phyloP scores from a whole-genome alignment of 495 filamentous ascomycete species.

The Lineolata rhizophorae region DNA sequence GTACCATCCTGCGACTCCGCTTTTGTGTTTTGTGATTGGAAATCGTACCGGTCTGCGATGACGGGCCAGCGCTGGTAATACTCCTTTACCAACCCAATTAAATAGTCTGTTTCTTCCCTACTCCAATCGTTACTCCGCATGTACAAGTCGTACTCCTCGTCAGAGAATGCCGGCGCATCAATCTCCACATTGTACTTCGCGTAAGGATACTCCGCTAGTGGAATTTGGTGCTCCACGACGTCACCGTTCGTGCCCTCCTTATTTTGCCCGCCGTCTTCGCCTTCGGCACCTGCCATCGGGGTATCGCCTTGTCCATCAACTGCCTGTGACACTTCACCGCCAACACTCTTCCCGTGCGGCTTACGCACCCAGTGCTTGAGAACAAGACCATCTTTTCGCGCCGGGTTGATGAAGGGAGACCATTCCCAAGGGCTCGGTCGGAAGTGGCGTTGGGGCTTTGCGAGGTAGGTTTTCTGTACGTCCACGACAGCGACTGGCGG shows the following conservation, averaged over 20 bases:
- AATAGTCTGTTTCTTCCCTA: slow-evolving; percentile 79
- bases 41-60: slow-evolving; percentile 88
- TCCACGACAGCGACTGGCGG: slow-evolving; percentile 46
- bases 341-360: too few species aligned
- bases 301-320: slow-evolving; percentile 16
- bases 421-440: slow-evolving; percentile 1
- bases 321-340: too few species aligned
- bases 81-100: slow-evolving; percentile 48
- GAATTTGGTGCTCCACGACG: slow-evolving; percentile 10
- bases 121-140: slow-evolving; percentile 61
- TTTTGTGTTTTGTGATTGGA: slow-evolving; percentile 17
- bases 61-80: slow-evolving; percentile 76
- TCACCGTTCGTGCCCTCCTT: slow-evolving; percentile 24
- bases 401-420: slow-evolving; percentile 33
- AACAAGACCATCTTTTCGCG: slow-evolving; percentile 33
- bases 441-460: slow-evolving; percentile 29
- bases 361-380: slow-evolving; percentile 58
- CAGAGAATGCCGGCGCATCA: slow-evolving; percentile 52
- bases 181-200: slow-evolving; percentile 69
- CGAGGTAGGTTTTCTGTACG: slow-evolving; percentile 35
- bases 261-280: slow-evolving; percentile 23
- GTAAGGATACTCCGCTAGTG: slow-evolving; percentile 31
- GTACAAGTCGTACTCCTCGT: slow-evolving; percentile 63
- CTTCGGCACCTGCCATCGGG: slow-evolving; percentile 16
- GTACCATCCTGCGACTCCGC: not conserved